phyloP scores from a whole-genome alignment of 495 filamentous ascomycete genomes.

The Neurospora tetrasperma region DNA sequence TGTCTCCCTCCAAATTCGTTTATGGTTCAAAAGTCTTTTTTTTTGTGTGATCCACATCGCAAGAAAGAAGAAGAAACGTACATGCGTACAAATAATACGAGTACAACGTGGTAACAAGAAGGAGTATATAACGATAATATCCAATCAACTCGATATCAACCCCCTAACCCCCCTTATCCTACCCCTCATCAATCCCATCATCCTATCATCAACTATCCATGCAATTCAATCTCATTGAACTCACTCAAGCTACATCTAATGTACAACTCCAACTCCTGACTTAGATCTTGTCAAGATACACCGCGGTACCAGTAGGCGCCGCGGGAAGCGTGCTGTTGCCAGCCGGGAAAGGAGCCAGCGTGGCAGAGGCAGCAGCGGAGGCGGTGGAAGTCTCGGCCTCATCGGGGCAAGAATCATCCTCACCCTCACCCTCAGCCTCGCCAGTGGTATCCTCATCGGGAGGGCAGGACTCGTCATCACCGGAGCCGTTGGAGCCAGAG shows the following conservation, averaged over 20 bases:
- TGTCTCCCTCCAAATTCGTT: background rate
- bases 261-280: background rate
- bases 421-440: conserved; percentile 4
- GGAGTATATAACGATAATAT: background rate
- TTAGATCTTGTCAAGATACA: background rate
- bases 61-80: background rate
- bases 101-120: background rate
- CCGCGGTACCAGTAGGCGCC: conserved; percentile 1
- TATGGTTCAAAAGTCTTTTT: background rate
- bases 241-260: no score
- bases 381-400: conserved; percentile 17
- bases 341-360: conserved; percentile 22
- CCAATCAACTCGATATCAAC: background rate
- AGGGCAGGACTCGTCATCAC: conserved; percentile 1
- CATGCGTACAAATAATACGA: background rate
- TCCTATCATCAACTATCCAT: background rate
- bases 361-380: conserved; percentile 10
- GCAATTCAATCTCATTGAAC: background rate
- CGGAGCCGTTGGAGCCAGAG: background rate
- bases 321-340: conserved; percentile 16
- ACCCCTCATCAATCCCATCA: background rate
- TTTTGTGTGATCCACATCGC: background rate
- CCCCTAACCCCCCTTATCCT: background rate
- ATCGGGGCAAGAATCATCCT: conserved; percentile 24
- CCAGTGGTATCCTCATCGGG: conserved; percentile 8